Evolutionary conservation across 228 moss, liverwort and hornwort species (phyloP).

Genomic region (Sphagnum fallax): DNA sequence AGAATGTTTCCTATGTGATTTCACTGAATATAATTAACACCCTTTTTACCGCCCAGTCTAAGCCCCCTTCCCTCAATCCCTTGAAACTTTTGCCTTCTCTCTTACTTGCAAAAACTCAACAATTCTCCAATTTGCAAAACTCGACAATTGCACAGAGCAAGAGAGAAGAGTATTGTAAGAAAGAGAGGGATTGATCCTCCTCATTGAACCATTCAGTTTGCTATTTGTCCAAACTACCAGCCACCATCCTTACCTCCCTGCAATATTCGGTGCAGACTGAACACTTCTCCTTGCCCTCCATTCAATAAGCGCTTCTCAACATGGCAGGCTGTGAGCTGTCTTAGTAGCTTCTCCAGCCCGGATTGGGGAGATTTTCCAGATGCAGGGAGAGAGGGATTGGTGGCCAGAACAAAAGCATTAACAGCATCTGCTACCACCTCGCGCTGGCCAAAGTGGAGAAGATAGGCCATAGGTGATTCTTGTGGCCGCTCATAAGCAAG

Average conservation of each 20-base stretch:
- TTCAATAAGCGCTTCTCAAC: constrained; percentile 31
- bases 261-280: constrained; percentile 36
- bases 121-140: no score
- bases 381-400: constrained; percentile 29
- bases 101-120: no score
- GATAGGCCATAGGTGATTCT: constrained; percentile 36
- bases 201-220: no score
- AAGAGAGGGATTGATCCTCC: neutral
- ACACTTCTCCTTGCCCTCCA: constrained; percentile 46
- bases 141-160: no score
- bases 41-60: no score
- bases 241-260: constrained; percentile 53
- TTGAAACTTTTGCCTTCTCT: no score
- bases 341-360: constrained; percentile 35
- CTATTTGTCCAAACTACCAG: constrained; percentile 15
- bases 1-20: no score
- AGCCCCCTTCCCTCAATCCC: no score
- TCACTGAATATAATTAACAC: no score
- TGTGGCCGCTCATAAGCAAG: constrained; percentile 51
- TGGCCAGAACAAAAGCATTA: constrained; percentile 42
- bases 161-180: no score
- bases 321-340: constrained; percentile 43
- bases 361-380: constrained; percentile 35
- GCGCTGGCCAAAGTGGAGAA: constrained; percentile 39
- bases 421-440: constrained; percentile 53